Evolutionary conservation across 495 filamentous ascomycete species (phyloP).

Genomic region (Penicillium longicatenatum): DNA sequence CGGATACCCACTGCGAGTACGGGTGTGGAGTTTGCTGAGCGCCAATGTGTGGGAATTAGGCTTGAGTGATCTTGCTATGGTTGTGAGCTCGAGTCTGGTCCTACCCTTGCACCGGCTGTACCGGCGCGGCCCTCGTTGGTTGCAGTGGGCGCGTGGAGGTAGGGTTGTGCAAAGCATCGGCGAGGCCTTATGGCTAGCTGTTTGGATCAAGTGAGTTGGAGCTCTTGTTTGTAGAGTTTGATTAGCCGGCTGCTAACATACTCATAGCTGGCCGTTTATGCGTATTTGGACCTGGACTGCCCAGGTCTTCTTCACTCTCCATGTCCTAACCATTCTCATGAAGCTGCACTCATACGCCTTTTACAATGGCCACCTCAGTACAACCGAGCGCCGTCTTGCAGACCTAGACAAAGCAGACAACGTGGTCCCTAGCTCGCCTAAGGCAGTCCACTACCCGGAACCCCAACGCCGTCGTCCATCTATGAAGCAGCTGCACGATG

Average conservation of each 20-base stretch:
- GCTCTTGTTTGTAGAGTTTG: neutral
- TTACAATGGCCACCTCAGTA: conserved; percentile 93
- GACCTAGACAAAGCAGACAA: conserved; percentile 76
- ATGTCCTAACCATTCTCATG: conserved; percentile 90
- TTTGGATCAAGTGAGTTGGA: conserved; percentile 74
- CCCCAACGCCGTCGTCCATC: conserved; percentile 44
- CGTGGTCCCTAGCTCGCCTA: conserved; percentile 49
- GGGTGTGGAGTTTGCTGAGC: conserved; percentile 85
- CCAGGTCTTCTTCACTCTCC: conserved; percentile 92
- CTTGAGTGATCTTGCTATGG: conserved; percentile 83
- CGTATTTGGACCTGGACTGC: conserved; percentile 92
- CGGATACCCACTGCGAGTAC: conserved; percentile 76
- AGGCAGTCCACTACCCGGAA: conserved; percentile 77
- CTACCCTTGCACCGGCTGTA: conserved; percentile 76
- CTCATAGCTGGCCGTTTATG: conserved; percentile 74
- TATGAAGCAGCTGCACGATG: conserved; percentile 34
- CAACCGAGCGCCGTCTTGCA: conserved; percentile 75
- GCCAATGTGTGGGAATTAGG: conserved; percentile 86
- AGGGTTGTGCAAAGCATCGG: conserved; percentile 80
- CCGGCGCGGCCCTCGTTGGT: conserved; percentile 49
- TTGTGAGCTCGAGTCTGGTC: conserved; percentile 66
- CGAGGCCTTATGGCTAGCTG: conserved; percentile 73
- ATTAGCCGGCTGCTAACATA: neutral
- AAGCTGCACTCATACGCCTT: conserved; percentile 99
- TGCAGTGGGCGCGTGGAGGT: conserved; percentile 76